A percentile compares a stretch with the other conserved stretches of the same genome.
Evolutionary conservation across 257 asterid genomes (phyloP).

Genomic region (Cinchona pubescens): DNA sequence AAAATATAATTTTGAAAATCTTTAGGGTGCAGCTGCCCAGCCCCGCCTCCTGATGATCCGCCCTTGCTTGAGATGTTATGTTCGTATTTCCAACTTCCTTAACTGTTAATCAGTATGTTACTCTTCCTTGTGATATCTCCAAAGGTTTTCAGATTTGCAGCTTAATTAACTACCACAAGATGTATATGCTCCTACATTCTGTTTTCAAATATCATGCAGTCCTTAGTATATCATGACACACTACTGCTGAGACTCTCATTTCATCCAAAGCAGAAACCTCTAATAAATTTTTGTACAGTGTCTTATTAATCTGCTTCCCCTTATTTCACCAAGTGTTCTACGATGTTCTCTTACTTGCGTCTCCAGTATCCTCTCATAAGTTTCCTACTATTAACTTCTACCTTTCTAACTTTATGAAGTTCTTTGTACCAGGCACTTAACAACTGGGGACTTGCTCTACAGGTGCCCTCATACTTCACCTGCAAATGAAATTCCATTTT

Average conservation of each 20-base stretch:
- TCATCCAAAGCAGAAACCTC: background rate
- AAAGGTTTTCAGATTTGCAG: background rate
- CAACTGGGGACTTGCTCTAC: slow-evolving; percentile 99
- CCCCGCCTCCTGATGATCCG: no score
- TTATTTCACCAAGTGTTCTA: background rate
- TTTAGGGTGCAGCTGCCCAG: no score
- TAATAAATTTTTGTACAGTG: background rate
- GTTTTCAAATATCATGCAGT: background rate
- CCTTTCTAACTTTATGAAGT: slow-evolving; percentile 29
- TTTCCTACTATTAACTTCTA: slow-evolving; percentile 5
- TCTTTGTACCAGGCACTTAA: slow-evolving; percentile 76
- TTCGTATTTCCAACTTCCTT: background rate
- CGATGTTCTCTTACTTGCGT: background rate
- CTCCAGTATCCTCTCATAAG: background rate
- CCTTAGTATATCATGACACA: background rate
- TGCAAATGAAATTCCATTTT: slow-evolving; percentile 1
- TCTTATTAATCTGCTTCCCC: background rate
- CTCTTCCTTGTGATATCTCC: background rate
- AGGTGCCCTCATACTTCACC: slow-evolving; percentile 61
- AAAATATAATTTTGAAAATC: no score
- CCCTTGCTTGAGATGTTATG: background rate
- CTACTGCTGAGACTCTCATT: background rate
- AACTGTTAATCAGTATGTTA: background rate
- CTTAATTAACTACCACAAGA: slow-evolving; percentile 1
- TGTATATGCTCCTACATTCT: background rate